These are phyloP conservation scores for Galeopsis tetrahit DNA, from an alignment of 257 asterid species.

Conservation along the genomic window DNA sequence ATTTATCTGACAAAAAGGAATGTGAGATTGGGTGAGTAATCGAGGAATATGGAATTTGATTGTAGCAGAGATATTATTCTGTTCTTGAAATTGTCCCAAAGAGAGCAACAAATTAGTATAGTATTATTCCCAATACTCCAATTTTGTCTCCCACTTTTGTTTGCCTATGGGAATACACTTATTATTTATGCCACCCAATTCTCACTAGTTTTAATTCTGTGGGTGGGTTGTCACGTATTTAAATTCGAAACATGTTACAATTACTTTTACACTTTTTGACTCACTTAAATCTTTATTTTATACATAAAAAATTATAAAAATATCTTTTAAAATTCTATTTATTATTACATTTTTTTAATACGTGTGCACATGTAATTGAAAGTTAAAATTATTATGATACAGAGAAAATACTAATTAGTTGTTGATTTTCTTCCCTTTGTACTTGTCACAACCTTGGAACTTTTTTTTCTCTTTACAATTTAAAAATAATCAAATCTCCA, in stretches of 20 bases:
- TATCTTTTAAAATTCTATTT: too few species aligned
- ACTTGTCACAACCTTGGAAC: slow-evolving; percentile 8
- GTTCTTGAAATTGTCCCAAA: slow-evolving; percentile 49
- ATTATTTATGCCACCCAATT: slow-evolving; percentile 23
- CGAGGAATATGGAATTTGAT: slow-evolving; percentile 38
- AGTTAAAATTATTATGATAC: too few species aligned
- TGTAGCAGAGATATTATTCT: slow-evolving; percentile 50
- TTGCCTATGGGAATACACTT: slow-evolving; percentile 31
- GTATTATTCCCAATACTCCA: slow-evolving; percentile 33
- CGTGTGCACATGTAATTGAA: too few species aligned
- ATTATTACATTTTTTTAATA: too few species aligned
- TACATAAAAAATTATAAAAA: too few species aligned
- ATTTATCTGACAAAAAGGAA: slow-evolving; percentile 21
- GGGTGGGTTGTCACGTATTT: slow-evolving; percentile 14
- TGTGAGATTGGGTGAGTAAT: slow-evolving; percentile 39
- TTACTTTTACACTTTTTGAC: too few species aligned
- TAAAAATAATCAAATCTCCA: neutral
- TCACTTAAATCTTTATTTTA: too few species aligned
- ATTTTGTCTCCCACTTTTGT: slow-evolving; percentile 46
- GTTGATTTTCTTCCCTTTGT: neutral
- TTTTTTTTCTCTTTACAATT: slow-evolving; percentile 1
- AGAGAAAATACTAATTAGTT: neutral
- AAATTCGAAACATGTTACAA: too few species aligned
- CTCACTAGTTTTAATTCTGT: neutral
- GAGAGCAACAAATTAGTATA: slow-evolving; percentile 15